Conservation (phyloP, 2,329 filamentous ascomycete species). For the Aureobasidium pullulans region DNA sequence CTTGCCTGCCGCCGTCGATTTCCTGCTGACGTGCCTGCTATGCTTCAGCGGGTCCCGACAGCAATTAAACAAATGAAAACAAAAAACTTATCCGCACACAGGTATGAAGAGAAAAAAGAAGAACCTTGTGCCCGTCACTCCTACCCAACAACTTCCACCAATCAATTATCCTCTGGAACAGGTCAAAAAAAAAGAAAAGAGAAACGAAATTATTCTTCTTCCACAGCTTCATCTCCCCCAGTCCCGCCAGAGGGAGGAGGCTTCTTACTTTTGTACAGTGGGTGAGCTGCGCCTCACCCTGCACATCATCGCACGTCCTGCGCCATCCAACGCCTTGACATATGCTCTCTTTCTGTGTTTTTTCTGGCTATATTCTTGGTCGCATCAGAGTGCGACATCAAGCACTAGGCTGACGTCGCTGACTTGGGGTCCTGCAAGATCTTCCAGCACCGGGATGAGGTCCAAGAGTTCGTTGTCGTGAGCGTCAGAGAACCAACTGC, state of each 20-base stretch:
- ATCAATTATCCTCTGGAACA: constrained; percentile 7
- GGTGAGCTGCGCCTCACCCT: constrained; percentile 7
- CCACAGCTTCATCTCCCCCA: constrained; percentile 6
- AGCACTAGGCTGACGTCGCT: constrained; percentile 95
- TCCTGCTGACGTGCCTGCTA: constrained; percentile 13
- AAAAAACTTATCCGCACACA: constrained; percentile 1
- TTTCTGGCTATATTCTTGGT: not conserved
- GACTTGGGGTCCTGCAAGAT: constrained; percentile 81
- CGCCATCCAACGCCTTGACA: constrained; percentile 9
- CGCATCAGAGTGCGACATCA: constrained; percentile 60
- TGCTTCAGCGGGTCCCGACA: constrained; percentile 2
- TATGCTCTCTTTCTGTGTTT: not conserved
- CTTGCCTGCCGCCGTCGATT: not conserved
- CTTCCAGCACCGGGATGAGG: constrained; percentile 95
- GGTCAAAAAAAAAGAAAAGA: not conserved
- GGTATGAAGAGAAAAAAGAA: constrained; percentile 2
- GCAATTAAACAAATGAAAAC: constrained; percentile 9
- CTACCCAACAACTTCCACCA: constrained; percentile 8
- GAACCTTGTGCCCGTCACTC: not conserved
- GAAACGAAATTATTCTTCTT: constrained; percentile 12
- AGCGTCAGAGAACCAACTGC: constrained; percentile 99
- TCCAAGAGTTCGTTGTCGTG: constrained; percentile 98
- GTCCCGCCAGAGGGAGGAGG: constrained; percentile 9
- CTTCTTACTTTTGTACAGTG: constrained; percentile 11
- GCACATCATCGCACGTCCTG: constrained; percentile 1